Evolutionary conservation across 129 eudicot genomes (phyloP).

Genomic region (Glebionis coronaria): DNA sequence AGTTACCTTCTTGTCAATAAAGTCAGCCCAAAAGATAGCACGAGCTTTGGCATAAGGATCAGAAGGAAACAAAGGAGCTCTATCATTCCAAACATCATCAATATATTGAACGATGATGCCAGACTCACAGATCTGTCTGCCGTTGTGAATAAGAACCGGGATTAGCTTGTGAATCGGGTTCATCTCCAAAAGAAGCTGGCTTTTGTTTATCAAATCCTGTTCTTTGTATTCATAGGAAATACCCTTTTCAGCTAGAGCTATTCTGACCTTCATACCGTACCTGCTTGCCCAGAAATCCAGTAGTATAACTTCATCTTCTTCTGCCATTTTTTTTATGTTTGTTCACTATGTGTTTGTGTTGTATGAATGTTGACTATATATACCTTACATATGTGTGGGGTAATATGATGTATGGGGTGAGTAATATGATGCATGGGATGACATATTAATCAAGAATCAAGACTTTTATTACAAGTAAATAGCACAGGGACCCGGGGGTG

Average conservation of each 20-base stretch:
- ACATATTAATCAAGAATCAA: too few relatives aligned
- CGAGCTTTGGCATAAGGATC: slow-evolving; percentile 41
- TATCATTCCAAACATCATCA: slow-evolving; percentile 44
- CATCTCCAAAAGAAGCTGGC: slow-evolving; percentile 36
- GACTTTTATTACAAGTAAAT: too few relatives aligned
- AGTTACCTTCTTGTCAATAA: slow-evolving; percentile 44
- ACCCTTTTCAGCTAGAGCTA: slow-evolving; percentile 50
- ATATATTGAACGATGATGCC: slow-evolving; percentile 40
- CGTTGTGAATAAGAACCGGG: slow-evolving; percentile 51
- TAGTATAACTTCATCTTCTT: slow-evolving; percentile 29
- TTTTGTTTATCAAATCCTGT: slow-evolving; percentile 36
- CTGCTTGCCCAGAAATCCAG: slow-evolving; percentile 32
- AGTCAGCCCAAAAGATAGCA: slow-evolving; percentile 54
- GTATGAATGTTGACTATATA: not conserved
- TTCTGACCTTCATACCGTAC: slow-evolving; percentile 43
- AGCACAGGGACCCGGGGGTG: too few relatives aligned
- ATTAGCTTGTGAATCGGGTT: slow-evolving; percentile 45
- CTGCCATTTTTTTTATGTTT: not conserved
- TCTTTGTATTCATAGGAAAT: slow-evolving; percentile 30
- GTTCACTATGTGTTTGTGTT: not conserved
- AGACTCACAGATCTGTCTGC: slow-evolving; percentile 42
- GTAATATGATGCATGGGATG: too few relatives aligned
- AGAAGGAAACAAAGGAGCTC: slow-evolving; percentile 38
- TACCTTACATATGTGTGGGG: not conserved
- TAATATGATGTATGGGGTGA: too few relatives aligned